phyloP scores from a whole-genome alignment of 805 yeast genomes.

The Yarrowia deformans region DNA sequence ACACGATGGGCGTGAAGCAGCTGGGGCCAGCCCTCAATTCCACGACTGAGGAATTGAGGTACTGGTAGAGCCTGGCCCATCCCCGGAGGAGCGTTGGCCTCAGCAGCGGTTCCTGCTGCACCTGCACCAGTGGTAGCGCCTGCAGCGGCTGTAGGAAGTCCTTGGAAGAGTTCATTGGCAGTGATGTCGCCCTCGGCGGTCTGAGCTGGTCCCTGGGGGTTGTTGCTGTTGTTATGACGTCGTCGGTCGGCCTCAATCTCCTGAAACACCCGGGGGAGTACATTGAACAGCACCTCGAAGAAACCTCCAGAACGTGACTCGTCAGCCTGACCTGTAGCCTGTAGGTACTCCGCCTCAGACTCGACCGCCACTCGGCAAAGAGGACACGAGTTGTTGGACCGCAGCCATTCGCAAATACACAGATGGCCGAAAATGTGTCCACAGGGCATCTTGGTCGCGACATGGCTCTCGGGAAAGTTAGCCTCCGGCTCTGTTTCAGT shows the following conservation, averaged over 20 bases:
- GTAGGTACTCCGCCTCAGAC: constrained; percentile 47
- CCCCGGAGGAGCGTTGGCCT: neutral
- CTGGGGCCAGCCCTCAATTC: constrained; percentile 3
- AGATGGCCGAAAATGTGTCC: constrained; percentile 84
- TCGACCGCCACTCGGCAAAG: constrained; percentile 72
- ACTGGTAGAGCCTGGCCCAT: neutral
- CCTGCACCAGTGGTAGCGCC: neutral
- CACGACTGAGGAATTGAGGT: neutral
- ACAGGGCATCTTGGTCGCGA: constrained; percentile 80
- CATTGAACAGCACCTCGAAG: constrained; percentile 43
- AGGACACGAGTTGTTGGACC: constrained; percentile 79
- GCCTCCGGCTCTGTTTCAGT: constrained; percentile 9
- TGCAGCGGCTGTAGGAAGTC: neutral
- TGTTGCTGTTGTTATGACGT: constrained; percentile 3
- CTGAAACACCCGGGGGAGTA: constrained; percentile 40
- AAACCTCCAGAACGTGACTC: constrained; percentile 41
- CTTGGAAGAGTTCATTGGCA: neutral
- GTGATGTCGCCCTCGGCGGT: neutral
- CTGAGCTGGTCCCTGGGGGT: neutral
- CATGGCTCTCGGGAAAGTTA: constrained; percentile 55
- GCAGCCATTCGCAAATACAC: constrained; percentile 88
- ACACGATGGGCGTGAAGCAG: neutral
- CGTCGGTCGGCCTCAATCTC: constrained; percentile 31
- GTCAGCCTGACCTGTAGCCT: constrained; percentile 43
- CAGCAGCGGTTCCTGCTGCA: neutral